Percentiles rank a stretch among this genome's conserved stretches.
These are phyloP conservation scores for Thielaviopsis populi DNA, from an alignment of 2,329 filamentous ascomycete species.

Conservation along the genomic window DNA sequence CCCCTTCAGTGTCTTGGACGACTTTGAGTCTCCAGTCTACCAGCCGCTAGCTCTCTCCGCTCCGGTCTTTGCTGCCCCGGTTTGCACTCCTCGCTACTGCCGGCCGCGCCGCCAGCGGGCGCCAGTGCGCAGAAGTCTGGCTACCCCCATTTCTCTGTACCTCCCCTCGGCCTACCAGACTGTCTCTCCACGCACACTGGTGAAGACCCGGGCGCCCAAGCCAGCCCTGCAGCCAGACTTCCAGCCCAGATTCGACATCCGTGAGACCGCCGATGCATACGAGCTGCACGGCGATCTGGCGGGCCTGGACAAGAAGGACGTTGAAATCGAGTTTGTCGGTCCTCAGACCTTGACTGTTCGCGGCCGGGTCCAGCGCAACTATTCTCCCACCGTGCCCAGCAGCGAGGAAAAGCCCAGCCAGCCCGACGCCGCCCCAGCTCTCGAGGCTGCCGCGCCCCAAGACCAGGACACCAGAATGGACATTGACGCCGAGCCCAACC, in stretches of 20 bases:
- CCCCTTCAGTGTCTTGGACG: not conserved
- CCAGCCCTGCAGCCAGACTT: slow-evolving; percentile 9
- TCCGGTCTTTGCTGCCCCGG: not conserved
- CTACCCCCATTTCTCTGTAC: not conserved
- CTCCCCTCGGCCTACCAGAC: not conserved
- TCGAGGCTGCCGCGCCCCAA: not conserved
- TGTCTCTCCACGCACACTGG: not conserved
- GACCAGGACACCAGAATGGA: not conserved
- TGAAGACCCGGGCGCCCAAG: not conserved
- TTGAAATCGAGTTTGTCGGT: slow-evolving; percentile 56
- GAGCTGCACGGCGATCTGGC: slow-evolving; percentile 58
- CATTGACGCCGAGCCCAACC: not conserved
- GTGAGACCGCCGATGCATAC: slow-evolving; percentile 46
- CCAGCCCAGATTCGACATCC: slow-evolving; percentile 41
- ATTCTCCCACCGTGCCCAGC: not conserved
- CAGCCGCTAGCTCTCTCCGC: not conserved
- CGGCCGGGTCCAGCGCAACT: slow-evolving; percentile 25
- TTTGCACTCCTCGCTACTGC: not conserved
- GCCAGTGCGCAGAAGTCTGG: not conserved
- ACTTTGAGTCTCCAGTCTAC: not conserved
- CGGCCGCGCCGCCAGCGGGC: not conserved
- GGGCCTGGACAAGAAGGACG: slow-evolving; percentile 49
- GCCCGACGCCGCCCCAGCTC: not conserved
- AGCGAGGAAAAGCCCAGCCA: not conserved
- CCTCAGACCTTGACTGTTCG: slow-evolving; percentile 47